Evolutionary conservation across 805 yeast genomes (phyloP).

Genomic region (Monosporozyma aerobia): DNA sequence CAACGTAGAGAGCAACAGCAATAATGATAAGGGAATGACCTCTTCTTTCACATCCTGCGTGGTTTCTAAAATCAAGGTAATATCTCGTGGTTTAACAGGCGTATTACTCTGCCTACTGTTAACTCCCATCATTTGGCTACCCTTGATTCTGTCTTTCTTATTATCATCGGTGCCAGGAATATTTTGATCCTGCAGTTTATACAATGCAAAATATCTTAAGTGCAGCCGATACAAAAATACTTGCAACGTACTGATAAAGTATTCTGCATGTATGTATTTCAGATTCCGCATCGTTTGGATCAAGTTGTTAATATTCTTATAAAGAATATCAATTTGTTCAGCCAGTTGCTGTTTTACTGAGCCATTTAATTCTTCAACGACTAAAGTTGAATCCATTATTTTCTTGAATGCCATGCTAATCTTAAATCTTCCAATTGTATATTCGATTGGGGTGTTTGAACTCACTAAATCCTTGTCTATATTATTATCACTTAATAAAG

Average conservation of each 20-base stretch:
- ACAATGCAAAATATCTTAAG: slow-evolving; percentile 17
- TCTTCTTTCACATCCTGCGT: slow-evolving; percentile 12
- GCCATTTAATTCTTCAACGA: slow-evolving; percentile 2
- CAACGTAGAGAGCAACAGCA: slow-evolving; percentile 18
- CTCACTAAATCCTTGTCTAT: slow-evolving; percentile 1
- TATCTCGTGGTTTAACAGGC: slow-evolving; percentile 6
- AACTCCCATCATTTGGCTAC: background rate
- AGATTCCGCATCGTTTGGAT: slow-evolving; percentile 5
- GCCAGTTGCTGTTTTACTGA: slow-evolving; percentile 4
- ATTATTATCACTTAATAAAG: background rate
- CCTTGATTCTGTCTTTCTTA: background rate
- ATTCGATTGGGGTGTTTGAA: slow-evolving; percentile 5
- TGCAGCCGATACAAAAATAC: slow-evolving; percentile 22
- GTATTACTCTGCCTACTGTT: background rate
- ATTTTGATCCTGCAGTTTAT: slow-evolving; percentile 5
- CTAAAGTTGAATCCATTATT: slow-evolving; percentile 16
- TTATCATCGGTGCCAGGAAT: background rate
- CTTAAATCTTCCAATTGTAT: slow-evolving; percentile 17
- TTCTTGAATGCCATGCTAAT: slow-evolving; percentile 20
- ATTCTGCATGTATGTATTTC: slow-evolving; percentile 7
- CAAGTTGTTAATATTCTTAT: slow-evolving; percentile 9
- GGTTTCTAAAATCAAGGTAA: slow-evolving; percentile 11
- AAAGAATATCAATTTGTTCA: slow-evolving; percentile 6
- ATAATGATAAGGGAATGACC: slow-evolving; percentile 15
- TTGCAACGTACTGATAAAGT: slow-evolving; percentile 18